These are phyloP conservation scores for Phaeosphaeriaceae sp. DNA, from an alignment of 2,329 filamentous ascomycete genomes.

Conservation along the genomic window DNA sequence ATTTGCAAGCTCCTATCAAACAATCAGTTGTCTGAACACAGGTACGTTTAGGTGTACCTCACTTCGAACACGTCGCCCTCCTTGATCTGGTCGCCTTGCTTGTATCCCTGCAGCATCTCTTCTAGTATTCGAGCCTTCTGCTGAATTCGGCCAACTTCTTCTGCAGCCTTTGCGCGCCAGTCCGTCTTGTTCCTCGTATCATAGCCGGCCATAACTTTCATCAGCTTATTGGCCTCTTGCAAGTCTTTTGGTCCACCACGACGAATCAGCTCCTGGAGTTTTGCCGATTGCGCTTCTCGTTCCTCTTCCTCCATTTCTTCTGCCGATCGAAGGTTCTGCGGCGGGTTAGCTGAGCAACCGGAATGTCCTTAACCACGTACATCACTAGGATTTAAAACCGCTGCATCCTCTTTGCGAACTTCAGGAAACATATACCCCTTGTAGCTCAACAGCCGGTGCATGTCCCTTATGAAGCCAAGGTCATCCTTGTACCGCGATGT, in stretches of 20 bases:
- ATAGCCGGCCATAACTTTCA: slow-evolving; percentile 99
- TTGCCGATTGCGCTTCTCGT: slow-evolving; percentile 92
- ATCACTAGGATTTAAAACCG: slow-evolving; percentile 95
- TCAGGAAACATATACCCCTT: slow-evolving; percentile 98
- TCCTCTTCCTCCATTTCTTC: slow-evolving; percentile 99
- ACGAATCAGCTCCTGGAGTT: slow-evolving; percentile 94
- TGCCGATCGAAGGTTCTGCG: slow-evolving; percentile 87
- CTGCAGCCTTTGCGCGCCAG: slow-evolving; percentile 95
- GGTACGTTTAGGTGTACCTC: slow-evolving; percentile 32
- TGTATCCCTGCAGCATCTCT: slow-evolving; percentile 86
- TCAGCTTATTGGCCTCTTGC: slow-evolving; percentile 94
- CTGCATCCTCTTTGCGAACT: slow-evolving; percentile 89
- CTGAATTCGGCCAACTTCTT: slow-evolving; percentile 93
- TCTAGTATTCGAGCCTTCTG: slow-evolving; percentile 92
- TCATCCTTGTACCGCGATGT: slow-evolving; percentile 98
- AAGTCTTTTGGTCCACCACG: slow-evolving; percentile 90
- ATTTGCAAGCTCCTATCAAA: slow-evolving; percentile 76
- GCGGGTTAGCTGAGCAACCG: slow-evolving; percentile 22
- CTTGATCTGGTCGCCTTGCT: slow-evolving; percentile 78
- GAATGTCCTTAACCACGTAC: slow-evolving; percentile 63
- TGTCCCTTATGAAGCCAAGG: slow-evolving; percentile 92
- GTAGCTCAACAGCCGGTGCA: slow-evolving; percentile 94
- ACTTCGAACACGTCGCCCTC: slow-evolving; percentile 74
- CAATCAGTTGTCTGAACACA: slow-evolving; percentile 22
- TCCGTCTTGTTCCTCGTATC: slow-evolving; percentile 96